Evolutionary conservation across 2,329 filamentous ascomycete species (phyloP).

Genomic region (Neofusicoccum sp.): DNA sequence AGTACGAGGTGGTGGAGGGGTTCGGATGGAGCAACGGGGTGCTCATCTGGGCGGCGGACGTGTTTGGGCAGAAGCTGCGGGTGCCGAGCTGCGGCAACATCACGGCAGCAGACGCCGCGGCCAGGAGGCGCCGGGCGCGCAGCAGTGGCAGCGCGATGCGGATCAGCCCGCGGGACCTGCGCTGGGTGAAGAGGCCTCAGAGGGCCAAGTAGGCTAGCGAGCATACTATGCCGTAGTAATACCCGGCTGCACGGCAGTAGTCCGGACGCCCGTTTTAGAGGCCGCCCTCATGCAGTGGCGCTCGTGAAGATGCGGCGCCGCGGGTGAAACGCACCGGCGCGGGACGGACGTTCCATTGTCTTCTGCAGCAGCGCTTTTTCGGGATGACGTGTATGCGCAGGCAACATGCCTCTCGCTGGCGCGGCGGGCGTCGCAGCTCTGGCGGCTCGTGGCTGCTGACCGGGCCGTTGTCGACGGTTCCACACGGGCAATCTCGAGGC

Average conservation of each 20-base stretch:
- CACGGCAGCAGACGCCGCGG: constrained; percentile 6
- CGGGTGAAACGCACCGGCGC: background rate
- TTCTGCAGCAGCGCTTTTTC: background rate
- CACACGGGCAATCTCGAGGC: background rate
- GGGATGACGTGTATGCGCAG: constrained; percentile 3
- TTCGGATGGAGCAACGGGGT: constrained; percentile 74
- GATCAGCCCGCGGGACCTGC: constrained; percentile 18
- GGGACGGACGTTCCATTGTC: background rate
- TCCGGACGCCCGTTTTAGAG: background rate
- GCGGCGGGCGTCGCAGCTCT: background rate
- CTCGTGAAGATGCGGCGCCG: background rate
- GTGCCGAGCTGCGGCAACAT: constrained; percentile 51
- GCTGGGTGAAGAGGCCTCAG: constrained; percentile 14
- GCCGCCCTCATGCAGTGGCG: background rate
- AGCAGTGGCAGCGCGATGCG: constrained; percentile 12
- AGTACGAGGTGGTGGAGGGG: constrained; percentile 70
- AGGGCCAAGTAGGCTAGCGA: background rate
- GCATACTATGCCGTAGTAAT: no score
- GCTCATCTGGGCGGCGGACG: constrained; percentile 66
- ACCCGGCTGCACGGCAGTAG: background rate
- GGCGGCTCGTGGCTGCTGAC: constrained; percentile 1
- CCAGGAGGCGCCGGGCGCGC: constrained; percentile 1
- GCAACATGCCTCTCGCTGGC: constrained; percentile 10
- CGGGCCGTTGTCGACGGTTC: background rate
- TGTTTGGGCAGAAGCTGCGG: constrained; percentile 59